A percentile compares a stretch with the other conserved stretches of the same genome.
phyloP scores from a whole-genome alignment of 768 basidiomycete species.

The Suillus hirtellus region DNA sequence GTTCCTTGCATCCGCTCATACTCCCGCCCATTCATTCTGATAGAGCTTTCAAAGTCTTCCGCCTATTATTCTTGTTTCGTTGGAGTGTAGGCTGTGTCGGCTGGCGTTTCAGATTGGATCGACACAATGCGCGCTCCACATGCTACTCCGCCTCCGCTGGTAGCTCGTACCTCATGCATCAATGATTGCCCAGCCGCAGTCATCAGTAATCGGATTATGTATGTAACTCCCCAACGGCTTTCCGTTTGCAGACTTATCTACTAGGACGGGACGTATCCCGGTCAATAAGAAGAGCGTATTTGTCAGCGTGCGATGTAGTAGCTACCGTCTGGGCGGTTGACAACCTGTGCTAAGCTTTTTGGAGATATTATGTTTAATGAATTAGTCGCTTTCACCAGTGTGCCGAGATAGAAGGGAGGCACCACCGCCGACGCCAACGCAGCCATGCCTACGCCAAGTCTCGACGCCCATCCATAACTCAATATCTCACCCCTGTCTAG shows the following conservation, averaged over 20 bases:
- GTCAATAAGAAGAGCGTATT: neutral
- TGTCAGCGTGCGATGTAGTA: neutral
- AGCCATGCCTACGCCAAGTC: neutral
- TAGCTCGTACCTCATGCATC: neutral
- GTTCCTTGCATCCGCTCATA: neutral
- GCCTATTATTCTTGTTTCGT: neutral
- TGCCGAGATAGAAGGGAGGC: neutral
- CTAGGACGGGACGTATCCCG: neutral
- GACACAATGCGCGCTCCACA: neutral
- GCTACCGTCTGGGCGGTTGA: neutral
- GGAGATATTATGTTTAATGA: conserved; percentile 1
- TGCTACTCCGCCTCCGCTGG: neutral
- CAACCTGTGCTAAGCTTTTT: neutral
- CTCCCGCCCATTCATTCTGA: neutral
- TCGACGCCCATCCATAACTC: neutral
- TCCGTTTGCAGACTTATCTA: neutral
- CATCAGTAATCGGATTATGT: neutral
- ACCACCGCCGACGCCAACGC: neutral
- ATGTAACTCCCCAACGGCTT: neutral
- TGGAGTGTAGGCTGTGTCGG: neutral
- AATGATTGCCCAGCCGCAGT: neutral
- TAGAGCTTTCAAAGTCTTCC: neutral
- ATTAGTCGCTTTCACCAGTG: neutral
- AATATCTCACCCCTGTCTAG: neutral
- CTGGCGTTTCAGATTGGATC: neutral